Conservation (phyloP, 768 basidiomycete genomes). For the Sporobolomyces roseus region DNA sequence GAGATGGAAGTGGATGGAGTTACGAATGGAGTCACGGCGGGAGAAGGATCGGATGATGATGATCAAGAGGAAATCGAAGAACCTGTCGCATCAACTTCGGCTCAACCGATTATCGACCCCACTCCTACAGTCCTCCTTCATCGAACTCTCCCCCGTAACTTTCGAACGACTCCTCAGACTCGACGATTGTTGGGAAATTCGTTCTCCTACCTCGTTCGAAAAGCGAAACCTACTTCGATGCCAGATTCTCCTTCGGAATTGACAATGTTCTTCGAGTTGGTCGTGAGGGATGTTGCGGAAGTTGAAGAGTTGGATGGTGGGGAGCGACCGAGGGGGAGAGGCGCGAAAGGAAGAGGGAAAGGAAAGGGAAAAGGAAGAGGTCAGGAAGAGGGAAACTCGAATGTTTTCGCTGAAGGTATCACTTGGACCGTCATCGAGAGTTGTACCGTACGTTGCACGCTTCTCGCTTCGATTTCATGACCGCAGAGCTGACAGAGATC, state of each 20-base stretch:
- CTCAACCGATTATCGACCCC: neutral
- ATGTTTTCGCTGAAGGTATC: slow-evolving; percentile 38
- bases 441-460: slow-evolving; percentile 22
- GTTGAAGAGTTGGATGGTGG: slow-evolving; percentile 31
- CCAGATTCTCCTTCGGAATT: slow-evolving; percentile 12
- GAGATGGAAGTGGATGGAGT: slow-evolving; percentile 18
- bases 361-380: slow-evolving; percentile 38
- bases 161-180: slow-evolving; percentile 40
- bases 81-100: slow-evolving; percentile 38
- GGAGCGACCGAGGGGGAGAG: slow-evolving; percentile 19
- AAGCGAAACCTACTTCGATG: slow-evolving; percentile 25
- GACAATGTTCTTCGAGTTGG: neutral
- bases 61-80: neutral
- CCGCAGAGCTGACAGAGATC: neutral
- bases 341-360: slow-evolving; percentile 37
- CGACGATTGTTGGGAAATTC: slow-evolving; percentile 38
- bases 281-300: slow-evolving; percentile 21
- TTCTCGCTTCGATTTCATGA: neutral
- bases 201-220: slow-evolving; percentile 41
- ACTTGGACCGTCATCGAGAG: slow-evolving; percentile 31
- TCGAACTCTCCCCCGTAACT: slow-evolving; percentile 7
- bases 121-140: slow-evolving; percentile 1
- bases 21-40: neutral
- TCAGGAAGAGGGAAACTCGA: slow-evolving; percentile 41
- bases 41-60: slow-evolving; percentile 21